phyloP scores from a whole-genome alignment of 106 monocot genomes.

The Hemerocallis citrina region DNA sequence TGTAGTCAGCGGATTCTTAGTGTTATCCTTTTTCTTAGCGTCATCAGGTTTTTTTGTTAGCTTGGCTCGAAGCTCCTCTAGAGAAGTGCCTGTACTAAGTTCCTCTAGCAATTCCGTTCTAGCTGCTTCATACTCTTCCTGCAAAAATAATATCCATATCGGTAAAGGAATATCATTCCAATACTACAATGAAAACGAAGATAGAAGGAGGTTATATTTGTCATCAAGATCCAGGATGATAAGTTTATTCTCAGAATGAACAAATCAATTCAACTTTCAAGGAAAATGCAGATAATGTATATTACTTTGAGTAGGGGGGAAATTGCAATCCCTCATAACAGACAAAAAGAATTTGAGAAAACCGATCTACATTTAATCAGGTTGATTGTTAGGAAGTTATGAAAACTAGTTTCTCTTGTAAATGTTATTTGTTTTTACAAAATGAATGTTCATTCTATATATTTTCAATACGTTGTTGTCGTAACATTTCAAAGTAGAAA shows the following conservation, averaged over 20 bases:
- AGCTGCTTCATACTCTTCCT: conserved; percentile 91
- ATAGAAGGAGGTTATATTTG: not conserved
- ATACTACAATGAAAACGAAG: not conserved
- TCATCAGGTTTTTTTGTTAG: conserved; percentile 35
- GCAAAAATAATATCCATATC: not conserved
- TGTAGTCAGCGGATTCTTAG: not conserved
- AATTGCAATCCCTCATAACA: too few relatives aligned
- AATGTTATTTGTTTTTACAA: too few relatives aligned
- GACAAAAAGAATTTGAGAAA: too few relatives aligned
- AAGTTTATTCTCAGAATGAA: not conserved
- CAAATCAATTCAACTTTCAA: too few relatives aligned
- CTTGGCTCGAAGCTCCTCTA: conserved; percentile 57
- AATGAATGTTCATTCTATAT: too few relatives aligned
- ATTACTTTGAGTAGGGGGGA: too few relatives aligned
- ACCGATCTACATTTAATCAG: too few relatives aligned
- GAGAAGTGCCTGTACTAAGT: conserved; percentile 53
- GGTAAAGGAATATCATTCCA: not conserved
- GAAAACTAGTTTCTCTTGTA: too few relatives aligned
- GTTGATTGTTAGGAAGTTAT: too few relatives aligned
- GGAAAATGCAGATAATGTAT: too few relatives aligned
- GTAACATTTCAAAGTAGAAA: too few relatives aligned
- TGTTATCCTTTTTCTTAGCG: conserved; percentile 4
- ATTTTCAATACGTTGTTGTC: too few relatives aligned
- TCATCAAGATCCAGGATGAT: not conserved
- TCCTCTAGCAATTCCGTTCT: conserved; percentile 68